phyloP scores from a whole-genome alignment of 306 rosid genomes.

The Glycine tomentella region DNA sequence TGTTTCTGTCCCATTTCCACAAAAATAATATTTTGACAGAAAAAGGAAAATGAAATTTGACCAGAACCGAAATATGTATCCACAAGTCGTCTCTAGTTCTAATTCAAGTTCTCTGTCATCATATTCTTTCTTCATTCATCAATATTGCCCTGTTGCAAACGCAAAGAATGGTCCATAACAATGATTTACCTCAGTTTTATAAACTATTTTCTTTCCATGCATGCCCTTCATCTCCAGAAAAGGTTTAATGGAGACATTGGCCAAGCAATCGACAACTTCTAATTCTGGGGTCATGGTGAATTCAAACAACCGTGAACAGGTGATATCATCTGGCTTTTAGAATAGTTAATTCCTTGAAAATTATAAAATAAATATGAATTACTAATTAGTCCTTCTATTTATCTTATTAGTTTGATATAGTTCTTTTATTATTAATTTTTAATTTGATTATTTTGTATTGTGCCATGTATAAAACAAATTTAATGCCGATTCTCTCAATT shows the following conservation, averaged over 20 bases:
- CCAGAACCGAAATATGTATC: too few relatives aligned
- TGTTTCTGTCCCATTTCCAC: neutral
- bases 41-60: too few relatives aligned
- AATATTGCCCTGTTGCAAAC: too few relatives aligned
- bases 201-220: neutral
- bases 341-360: conserved; percentile 17
- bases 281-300: conserved; percentile 33
- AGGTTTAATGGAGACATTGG: neutral
- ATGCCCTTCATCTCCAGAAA: conserved; percentile 16
- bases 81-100: too few relatives aligned
- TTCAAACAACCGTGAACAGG: conserved; percentile 33
- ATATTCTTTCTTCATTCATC: too few relatives aligned
- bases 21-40: neutral
- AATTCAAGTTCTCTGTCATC: too few relatives aligned
- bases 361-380: neutral
- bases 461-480: too few relatives aligned
- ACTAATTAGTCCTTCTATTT: too few relatives aligned
- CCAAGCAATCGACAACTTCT: neutral
- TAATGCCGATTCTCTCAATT: too few relatives aligned
- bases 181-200: neutral
- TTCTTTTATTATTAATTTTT: too few relatives aligned
- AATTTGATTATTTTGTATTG: too few relatives aligned
- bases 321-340: conserved; percentile 11
- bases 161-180: neutral
- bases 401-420: too few relatives aligned